Evolutionary conservation across 108 stramenopile species (phyloP).

Genomic region (Asterionellopsis glacialis): DNA sequence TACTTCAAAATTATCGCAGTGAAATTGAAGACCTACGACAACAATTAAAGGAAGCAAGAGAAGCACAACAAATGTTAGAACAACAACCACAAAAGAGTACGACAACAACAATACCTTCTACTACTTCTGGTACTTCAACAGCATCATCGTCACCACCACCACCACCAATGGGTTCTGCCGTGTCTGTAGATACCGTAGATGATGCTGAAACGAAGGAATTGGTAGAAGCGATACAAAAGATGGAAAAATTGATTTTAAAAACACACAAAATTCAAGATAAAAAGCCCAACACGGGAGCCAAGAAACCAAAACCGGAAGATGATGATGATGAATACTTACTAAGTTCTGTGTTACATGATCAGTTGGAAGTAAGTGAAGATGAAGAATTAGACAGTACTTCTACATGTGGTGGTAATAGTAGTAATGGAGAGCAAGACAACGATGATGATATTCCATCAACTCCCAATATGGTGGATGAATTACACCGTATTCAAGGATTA

Average conservation of each 20-base stretch:
- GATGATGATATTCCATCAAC: neutral
- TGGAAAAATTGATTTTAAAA: slow-evolving; percentile 81
- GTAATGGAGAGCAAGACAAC: neutral
- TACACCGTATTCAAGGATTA: slow-evolving; percentile 72
- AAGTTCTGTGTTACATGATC: neutral
- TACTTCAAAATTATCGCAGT: slow-evolving; percentile 70
- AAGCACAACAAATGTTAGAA: slow-evolving; percentile 34
- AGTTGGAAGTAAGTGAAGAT: neutral
- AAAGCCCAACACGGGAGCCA: neutral
- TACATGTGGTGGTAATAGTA: too few relatives aligned
- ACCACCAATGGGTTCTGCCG: neutral
- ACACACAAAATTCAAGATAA: slow-evolving; percentile 16
- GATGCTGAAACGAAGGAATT: slow-evolving; percentile 51
- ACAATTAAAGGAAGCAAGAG: slow-evolving; percentile 62
- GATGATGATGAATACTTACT: neutral
- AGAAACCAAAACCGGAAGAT: neutral
- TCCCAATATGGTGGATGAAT: slow-evolving; percentile 13
- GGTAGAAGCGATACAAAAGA: slow-evolving; percentile 63
- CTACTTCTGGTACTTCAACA: neutral
- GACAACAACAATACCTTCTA: slow-evolving; percentile 3
- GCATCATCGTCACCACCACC: slow-evolving; percentile 13
- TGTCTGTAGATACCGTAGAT: slow-evolving; percentile 37
- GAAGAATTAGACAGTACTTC: neutral
- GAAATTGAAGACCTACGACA: slow-evolving; percentile 82
- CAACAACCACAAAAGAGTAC: slow-evolving; percentile 1